Conservation (phyloP, 1,139 yeast species). For the Saccharomyces pastorianus region DNA sequence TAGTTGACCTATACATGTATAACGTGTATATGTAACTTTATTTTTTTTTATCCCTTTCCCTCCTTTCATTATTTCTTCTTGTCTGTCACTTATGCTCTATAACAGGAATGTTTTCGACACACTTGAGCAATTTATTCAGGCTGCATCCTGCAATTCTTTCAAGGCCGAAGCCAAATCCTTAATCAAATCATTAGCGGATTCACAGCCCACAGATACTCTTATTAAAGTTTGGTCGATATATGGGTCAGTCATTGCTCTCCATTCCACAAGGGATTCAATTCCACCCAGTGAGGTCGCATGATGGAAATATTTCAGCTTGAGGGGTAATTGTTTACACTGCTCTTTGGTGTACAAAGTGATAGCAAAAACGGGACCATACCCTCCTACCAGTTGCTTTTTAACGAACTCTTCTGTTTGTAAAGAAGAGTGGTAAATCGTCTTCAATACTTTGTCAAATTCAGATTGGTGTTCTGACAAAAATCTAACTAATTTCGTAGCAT, state of each 20-base stretch:
- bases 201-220: conserved; percentile 74
- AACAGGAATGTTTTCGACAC: background rate
- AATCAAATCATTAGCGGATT: conserved; percentile 63
- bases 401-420: conserved; percentile 62
- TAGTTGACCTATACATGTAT: conserved; percentile 26
- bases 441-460: conserved; percentile 40
- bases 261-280: conserved; percentile 83
- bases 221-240: conserved; percentile 47
- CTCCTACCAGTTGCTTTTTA: conserved; percentile 53
- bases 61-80: background rate
- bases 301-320: conserved; percentile 59
- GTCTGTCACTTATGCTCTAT: background rate
- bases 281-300: conserved; percentile 95
- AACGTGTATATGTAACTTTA: background rate
- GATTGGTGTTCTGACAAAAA: conserved; percentile 44
- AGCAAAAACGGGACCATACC: conserved; percentile 69
- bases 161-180: conserved; percentile 50
- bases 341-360: conserved; percentile 46
- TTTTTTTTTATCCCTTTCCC: background rate
- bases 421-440: conserved; percentile 59
- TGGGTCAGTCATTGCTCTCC: conserved; percentile 75
- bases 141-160: conserved; percentile 11
- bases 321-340: conserved; percentile 58
- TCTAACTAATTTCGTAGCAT: conserved; percentile 55
- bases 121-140: background rate